These are phyloP conservation scores for Neonectria magnoliae DNA, from an alignment of 2,329 filamentous ascomycete genomes.

Conservation along the genomic window DNA sequence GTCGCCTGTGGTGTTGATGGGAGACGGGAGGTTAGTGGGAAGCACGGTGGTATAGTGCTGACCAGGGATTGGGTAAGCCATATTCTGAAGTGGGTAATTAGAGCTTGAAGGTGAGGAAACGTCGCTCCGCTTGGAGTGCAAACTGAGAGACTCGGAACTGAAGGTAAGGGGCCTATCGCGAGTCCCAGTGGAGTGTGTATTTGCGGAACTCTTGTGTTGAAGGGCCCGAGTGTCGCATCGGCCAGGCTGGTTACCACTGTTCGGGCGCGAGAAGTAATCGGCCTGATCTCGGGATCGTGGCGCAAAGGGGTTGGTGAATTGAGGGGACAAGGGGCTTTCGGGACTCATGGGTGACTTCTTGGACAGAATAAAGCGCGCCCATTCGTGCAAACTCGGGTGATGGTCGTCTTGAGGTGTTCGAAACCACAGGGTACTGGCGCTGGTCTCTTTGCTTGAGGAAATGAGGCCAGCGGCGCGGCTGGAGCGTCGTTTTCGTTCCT, in stretches of 20 bases:
- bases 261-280: slow-evolving; percentile 56
- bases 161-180: slow-evolving; percentile 62
- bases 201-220: slow-evolving; percentile 60
- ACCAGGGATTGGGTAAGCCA: slow-evolving; percentile 51
- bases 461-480: slow-evolving; percentile 69
- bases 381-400: slow-evolving; percentile 65
- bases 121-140: slow-evolving; percentile 71
- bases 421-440: slow-evolving; percentile 64
- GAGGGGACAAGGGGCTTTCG: slow-evolving; percentile 64
- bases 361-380: slow-evolving; percentile 64
- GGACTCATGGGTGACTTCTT: slow-evolving; percentile 58
- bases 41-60: slow-evolving; percentile 63
- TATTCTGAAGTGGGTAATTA: slow-evolving; percentile 52
- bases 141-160: slow-evolving; percentile 67
- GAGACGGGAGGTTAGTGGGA: slow-evolving; percentile 66
- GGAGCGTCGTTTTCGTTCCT: slow-evolving; percentile 71
- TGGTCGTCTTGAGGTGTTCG: slow-evolving; percentile 63
- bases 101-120: slow-evolving; percentile 67
- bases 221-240: slow-evolving; percentile 48
- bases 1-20: slow-evolving; percentile 64
- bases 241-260: slow-evolving; percentile 54
- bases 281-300: slow-evolving; percentile 52
- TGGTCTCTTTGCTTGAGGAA: slow-evolving; percentile 59
- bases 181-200: slow-evolving; percentile 58
- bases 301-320: slow-evolving; percentile 64